Base-by-base conservation (phyloP, 2,329 filamentous ascomycete species). In the Aspergillus hortae region DNA sequence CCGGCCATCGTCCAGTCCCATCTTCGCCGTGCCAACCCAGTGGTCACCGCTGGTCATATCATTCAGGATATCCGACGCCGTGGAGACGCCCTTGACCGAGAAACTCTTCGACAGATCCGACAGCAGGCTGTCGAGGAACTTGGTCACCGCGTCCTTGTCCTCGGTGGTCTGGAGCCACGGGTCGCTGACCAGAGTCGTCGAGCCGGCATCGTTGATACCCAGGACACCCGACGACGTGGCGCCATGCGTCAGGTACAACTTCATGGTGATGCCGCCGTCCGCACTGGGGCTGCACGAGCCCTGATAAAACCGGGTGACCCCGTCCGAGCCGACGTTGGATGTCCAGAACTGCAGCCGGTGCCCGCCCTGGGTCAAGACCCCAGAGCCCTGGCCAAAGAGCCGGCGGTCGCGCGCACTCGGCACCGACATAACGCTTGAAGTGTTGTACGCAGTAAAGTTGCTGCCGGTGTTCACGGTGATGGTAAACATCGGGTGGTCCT, bases 1-100 rank as follows among this genome's bases (percentile, higher is more conserved):
- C 12, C 79, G 77, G 14, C 81, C 81, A 44, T 82, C 79, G 51
- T 82, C 77, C 0, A 70, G 72, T 11, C 84, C 84, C 58, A 87
- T 76, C 66, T 86, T 87, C 46, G 79, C 77, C 0, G 82, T 86
- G 35, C 82, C 76, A 33, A 71, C 66, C 61, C 67, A 74, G 54
- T 75, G 72, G 32, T 66, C 75, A 4, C 76, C 72, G 15, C 77
- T 76, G 38, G 80, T 77, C 15, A 74, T 80, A 3, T 56, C 41
- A 15, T 43, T 44, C 4, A 65, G 14, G 14, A 63, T 56, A 9
- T 50, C 56, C 1, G 49, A 44, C 6, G 56, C 51, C 7, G 54
- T 46, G 33, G 12, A 44, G 33, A 17, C 40, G 49, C 23, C 58
- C 54, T 35, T 10, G 15, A 70, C 33, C 44, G 53, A 46, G 19